phyloP scores from a whole-genome alignment of 257 asterid species.

The Nicotiana attenuata region DNA sequence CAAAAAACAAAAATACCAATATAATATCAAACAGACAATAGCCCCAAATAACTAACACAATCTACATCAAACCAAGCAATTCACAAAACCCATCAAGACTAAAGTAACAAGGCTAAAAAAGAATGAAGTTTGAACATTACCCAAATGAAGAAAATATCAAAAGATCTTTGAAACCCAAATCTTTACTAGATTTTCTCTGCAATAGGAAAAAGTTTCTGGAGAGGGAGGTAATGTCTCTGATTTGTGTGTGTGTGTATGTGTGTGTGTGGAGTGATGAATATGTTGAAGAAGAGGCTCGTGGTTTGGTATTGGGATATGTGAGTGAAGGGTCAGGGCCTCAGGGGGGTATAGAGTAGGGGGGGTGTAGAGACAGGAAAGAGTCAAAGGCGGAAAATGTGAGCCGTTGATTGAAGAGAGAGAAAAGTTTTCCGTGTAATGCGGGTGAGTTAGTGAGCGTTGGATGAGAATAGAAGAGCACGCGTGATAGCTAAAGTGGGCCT shows the following conservation, averaged over 20 bases:
- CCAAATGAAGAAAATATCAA: neutral
- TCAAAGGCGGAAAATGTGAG: slow-evolving; percentile 42
- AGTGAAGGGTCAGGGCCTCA: neutral
- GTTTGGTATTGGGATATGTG: neutral
- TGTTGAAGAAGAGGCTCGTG: neutral
- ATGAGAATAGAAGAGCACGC: slow-evolving; percentile 63
- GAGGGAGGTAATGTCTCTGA: neutral
- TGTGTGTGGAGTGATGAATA: neutral
- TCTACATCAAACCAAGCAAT: neutral
- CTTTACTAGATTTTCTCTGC: slow-evolving; percentile 3
- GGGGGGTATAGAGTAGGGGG: slow-evolving; percentile 8
- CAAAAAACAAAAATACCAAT: neutral
- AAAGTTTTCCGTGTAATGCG: slow-evolving; percentile 58
- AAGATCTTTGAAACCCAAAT: neutral
- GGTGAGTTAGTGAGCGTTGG: slow-evolving; percentile 47
- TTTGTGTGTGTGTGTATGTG: too few relatives aligned
- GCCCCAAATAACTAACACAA: neutral
- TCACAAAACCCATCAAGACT: neutral
- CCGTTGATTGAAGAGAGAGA: slow-evolving; percentile 38
- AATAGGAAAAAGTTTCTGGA: neutral
- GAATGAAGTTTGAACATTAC: neutral
- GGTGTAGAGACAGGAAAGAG: slow-evolving; percentile 23
- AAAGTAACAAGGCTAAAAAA: neutral
- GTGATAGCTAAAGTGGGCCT: slow-evolving; percentile 45
- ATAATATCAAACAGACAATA: neutral